Base-by-base conservation (phyloP, 2,329 filamentous ascomycete species). In the Fusarium phyllophilum region DNA sequence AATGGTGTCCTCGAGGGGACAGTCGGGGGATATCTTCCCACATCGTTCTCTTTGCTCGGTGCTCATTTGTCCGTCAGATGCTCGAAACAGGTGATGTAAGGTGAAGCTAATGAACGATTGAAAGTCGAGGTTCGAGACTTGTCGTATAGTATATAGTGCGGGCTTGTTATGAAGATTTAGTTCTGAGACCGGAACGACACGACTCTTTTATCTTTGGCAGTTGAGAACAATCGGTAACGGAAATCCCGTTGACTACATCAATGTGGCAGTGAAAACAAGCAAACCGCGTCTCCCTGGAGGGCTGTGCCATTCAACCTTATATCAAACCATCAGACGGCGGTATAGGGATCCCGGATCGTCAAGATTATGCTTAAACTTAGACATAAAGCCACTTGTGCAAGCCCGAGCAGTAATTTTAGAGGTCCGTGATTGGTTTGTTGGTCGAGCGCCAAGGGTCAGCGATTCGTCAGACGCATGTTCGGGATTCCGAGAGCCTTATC, bases 301-400 rank as follows among this genome's bases (percentile, higher is more conserved):
- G 12, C 38, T 38, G 20, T 33, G 57, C 7, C 13, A 29, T 55
- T 55, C 26, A 34, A 24, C 13, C 45, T 38, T 60, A 55, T 54
- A 55, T 54, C 34, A 41, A 33, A 13, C 5, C 14, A 33, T 41
- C 3, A 55, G 41, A 34, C 31, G 55, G 31, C 18, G 24, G 8
- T 8, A 36, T 36, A 41, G 57, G 57, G 29, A 60, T 60, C 29
- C 57, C 46, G 57, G 46, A 55, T 60, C 22, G 36, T 34, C 36
- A 20, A 26, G 3, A 55, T 34, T 41, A 60, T 41, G 45, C 57
- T 55, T 55, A 58, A 60, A 60, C 29, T 55, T 33, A 55, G 57
- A 39, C 46, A 54, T 33, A 54, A 54, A 49, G 24, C 46, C 26
- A 34, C 22, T 31, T 39, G 13, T 13, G 12, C 17, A 54, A n/a